Evolutionary conservation across 2,329 filamentous ascomycete species (phyloP), one percentile per base, ranked within the genome.

Genomic region (Balansia obtecta): DNA sequence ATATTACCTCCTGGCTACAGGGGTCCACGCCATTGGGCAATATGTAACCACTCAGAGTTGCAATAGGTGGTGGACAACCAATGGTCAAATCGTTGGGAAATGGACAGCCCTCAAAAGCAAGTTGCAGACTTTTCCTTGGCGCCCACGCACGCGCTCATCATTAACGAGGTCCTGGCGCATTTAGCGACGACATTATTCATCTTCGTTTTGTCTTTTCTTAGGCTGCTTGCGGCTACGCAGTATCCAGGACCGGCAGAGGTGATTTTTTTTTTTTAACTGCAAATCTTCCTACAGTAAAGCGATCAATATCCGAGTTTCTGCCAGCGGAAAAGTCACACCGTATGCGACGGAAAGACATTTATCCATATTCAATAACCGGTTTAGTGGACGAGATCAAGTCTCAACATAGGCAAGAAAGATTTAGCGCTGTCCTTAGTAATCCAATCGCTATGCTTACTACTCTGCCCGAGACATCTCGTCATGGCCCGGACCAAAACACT

Each of bases 381-480:
- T 37, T 4, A 41, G 30, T 18, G 45, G 30, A 20, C 18, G 16
- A 33, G 27, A 45, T 45, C 42, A 45, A 33, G 42, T 20, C 44
- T 20, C 44, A 20, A 38, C 22, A 33, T 13, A n/a, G 22, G 18
- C 16, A 20, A 20, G 22, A 40, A 20, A 32, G 4, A 41, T 16
- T 47, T 41, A 12, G 13, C 44, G 27, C 37, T 46, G 18, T 43
- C n/a, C 39, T 18, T 33, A 32, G 18, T 39, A 22, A 12, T 33
- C 49, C 30, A 46, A 37, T 37, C 39, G 37, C 50, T 44, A 50
- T 34, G 27, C 32, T 49, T 33, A 42, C 48, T 37, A 30, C 40
- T 48, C 39, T 53, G 50, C 34, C 53, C 54, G 50, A 56, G 54
- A 57, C 55, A 53, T 53, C n/a, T 50, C 33, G 49, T 48, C 50